Percentiles rank a stretch among this genome's conserved stretches.
These are phyloP conservation scores for Endoconidiophora polonica DNA, from an alignment of 2,329 filamentous ascomycete species.

Conservation along the genomic window DNA sequence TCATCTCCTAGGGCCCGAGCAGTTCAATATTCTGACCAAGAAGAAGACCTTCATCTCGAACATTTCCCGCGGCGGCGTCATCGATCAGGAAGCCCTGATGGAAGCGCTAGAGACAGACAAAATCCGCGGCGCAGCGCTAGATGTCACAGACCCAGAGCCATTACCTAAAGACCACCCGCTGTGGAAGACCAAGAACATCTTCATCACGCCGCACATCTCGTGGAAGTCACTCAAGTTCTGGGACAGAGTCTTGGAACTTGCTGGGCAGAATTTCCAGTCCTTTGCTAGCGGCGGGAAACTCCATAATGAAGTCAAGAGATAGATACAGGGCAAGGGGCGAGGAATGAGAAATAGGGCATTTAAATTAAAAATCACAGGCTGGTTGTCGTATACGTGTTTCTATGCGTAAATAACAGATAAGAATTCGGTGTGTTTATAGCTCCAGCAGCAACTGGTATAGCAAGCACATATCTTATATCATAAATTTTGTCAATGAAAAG, in stretches of 20 bases:
- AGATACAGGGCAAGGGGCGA: slow-evolving; percentile 14
- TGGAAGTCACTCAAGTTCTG: slow-evolving; percentile 25
- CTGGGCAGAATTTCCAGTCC: slow-evolving; percentile 25
- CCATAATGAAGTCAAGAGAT: slow-evolving; percentile 26
- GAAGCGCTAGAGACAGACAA: slow-evolving; percentile 33
- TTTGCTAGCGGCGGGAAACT: slow-evolving; percentile 23
- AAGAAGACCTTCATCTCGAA: slow-evolving; percentile 49
- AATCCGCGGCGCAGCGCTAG: slow-evolving; percentile 50
- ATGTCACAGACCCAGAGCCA: slow-evolving; percentile 68
- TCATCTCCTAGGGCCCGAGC: slow-evolving; percentile 32
- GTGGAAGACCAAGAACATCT: slow-evolving; percentile 52
- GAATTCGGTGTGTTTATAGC: too few relatives aligned
- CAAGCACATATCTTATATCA: too few relatives aligned
- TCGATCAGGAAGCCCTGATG: slow-evolving; percentile 40
- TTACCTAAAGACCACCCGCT: slow-evolving; percentile 49
- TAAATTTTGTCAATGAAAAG: too few relatives aligned
- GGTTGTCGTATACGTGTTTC: too few relatives aligned
- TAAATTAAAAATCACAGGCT: too few relatives aligned
- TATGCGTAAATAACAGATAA: too few relatives aligned
- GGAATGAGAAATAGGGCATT: too few relatives aligned
- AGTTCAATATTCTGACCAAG: slow-evolving; percentile 29
- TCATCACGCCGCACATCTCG: slow-evolving; percentile 40
- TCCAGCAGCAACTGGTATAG: too few relatives aligned
- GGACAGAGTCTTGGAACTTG: slow-evolving; percentile 25
- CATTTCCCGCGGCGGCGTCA: slow-evolving; percentile 44